These are phyloP conservation scores for Linnemannia hyalina DNA, from an alignment of 192 early-diverging fungal genomes.

Conservation along the genomic window DNA sequence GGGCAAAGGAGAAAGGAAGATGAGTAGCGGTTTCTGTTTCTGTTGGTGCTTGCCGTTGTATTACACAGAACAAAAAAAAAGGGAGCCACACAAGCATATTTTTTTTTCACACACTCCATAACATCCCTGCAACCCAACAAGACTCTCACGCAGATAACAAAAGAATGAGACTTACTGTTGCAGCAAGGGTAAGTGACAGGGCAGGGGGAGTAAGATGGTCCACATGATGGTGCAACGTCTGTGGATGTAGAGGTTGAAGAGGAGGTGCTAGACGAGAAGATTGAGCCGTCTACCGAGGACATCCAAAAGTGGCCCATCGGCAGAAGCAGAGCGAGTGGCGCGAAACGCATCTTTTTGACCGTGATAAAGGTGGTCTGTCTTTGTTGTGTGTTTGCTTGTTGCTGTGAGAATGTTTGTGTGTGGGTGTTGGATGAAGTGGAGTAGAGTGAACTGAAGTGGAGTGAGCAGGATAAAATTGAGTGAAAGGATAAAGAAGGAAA, in stretches of 20 bases:
- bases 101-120: neutral
- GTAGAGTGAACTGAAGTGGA: neutral
- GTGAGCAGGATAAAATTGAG: neutral
- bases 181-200: slow-evolving; percentile 34
- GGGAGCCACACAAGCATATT: neutral
- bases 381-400: neutral
- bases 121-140: neutral
- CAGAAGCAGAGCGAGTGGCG: slow-evolving; percentile 11
- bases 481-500: neutral
- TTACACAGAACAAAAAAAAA: neutral
- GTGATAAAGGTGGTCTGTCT: neutral
- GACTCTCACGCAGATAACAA: neutral
- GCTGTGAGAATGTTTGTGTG: neutral
- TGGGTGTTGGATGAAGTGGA: neutral
- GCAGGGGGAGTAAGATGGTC: slow-evolving; percentile 19
- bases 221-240: slow-evolving; percentile 2
- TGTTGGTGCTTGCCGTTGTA: neutral
- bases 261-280: slow-evolving; percentile 9
- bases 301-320: slow-evolving; percentile 19
- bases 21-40: neutral
- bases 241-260: neutral
- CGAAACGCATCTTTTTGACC: slow-evolving; percentile 16
- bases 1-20: neutral
- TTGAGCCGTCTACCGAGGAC: slow-evolving; percentile 17
- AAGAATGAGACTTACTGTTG: slow-evolving; percentile 29